These are phyloP conservation scores for Eucalyptus erythrocorys DNA, from an alignment of 345 rosid species.

Conservation along the genomic window DNA sequence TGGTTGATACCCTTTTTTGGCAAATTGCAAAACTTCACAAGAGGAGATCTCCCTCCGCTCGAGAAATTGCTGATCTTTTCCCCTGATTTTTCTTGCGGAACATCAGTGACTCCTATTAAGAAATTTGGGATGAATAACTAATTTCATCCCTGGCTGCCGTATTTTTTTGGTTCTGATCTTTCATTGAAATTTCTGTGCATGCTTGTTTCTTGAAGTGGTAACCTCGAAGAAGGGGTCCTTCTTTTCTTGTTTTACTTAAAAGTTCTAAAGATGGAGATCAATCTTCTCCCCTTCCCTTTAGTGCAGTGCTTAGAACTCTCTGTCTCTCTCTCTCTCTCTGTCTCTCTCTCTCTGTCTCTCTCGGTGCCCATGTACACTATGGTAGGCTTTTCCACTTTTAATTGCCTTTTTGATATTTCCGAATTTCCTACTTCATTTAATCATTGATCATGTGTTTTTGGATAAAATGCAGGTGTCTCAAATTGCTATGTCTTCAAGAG, in stretches of 20 bases:
- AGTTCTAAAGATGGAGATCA: not conserved
- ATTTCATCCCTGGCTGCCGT: not conserved
- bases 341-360: not conserved
- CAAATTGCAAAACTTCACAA: not conserved
- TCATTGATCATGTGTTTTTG: not conserved
- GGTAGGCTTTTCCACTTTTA: not conserved
- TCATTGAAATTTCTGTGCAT: not conserved
- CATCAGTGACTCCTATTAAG: not conserved
- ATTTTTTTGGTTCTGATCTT: not conserved
- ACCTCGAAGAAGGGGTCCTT: not conserved
- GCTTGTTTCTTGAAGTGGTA: not conserved
- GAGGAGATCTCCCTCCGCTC: not conserved
- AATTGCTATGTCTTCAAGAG: constrained; percentile 84
- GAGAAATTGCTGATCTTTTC: not conserved
- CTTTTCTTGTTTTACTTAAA: not conserved
- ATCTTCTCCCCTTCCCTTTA: not conserved
- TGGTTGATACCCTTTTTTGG: not conserved
- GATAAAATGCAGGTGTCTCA: constrained; percentile 43
- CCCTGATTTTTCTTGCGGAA: not conserved
- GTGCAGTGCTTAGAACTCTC: not conserved
- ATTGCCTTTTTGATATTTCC: not conserved
- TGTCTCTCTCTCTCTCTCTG: not conserved
- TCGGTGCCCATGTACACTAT: not conserved
- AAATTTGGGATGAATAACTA: not conserved
- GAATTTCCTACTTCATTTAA: not conserved